Percentiles rank a stretch among this genome's conserved stretches.
These are phyloP conservation scores for Populus hybrid DNA, from an alignment of 441 rosid species.

Conservation along the genomic window DNA sequence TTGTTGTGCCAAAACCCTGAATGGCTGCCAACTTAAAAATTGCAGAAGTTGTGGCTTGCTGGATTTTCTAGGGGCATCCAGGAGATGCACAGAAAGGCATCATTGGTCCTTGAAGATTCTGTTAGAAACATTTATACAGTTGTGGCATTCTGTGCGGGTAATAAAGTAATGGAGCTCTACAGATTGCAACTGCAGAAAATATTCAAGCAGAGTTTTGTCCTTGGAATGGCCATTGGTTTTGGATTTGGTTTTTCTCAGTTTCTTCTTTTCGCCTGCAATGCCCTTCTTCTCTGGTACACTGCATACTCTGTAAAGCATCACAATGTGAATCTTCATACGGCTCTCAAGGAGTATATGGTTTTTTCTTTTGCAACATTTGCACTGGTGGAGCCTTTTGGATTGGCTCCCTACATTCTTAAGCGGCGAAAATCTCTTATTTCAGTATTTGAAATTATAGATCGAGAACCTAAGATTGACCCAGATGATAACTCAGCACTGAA, in stretches of 20 bases:
- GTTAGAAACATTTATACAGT: conserved; percentile 98
- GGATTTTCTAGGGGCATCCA: conserved; percentile 98
- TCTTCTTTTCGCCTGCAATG: conserved; percentile 98
- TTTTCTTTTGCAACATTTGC: conserved; percentile 99
- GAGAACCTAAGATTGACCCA: conserved; percentile 93
- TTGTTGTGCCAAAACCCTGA: conserved; percentile 13
- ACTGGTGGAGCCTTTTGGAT: conserved; percentile 96
- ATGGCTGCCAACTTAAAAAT: conserved; percentile 13
- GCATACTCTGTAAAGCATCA: conserved; percentile 57
- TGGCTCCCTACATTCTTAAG: conserved; percentile 98
- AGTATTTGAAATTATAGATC: conserved; percentile 95
- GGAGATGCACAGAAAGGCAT: conserved; percentile 99
- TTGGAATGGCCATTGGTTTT: conserved; percentile 91
- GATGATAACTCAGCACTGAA: conserved; percentile 88
- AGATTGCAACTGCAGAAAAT: conserved; percentile 75
- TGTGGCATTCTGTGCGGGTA: conserved; percentile 98
- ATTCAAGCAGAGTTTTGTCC: conserved; percentile 76
- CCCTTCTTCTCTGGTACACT: conserved; percentile 94
- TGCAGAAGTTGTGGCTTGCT: conserved; percentile 99
- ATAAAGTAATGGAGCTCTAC: conserved; percentile 99
- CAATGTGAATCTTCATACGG: conserved; percentile 63
- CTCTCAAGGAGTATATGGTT: conserved; percentile 91
- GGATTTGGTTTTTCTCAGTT: conserved; percentile 98
- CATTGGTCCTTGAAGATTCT: conserved; percentile 97
- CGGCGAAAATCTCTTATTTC: conserved; percentile 89